phyloP scores from a whole-genome alignment of 2,329 filamentous ascomycete species.

The Arthrocladium fulminans region DNA sequence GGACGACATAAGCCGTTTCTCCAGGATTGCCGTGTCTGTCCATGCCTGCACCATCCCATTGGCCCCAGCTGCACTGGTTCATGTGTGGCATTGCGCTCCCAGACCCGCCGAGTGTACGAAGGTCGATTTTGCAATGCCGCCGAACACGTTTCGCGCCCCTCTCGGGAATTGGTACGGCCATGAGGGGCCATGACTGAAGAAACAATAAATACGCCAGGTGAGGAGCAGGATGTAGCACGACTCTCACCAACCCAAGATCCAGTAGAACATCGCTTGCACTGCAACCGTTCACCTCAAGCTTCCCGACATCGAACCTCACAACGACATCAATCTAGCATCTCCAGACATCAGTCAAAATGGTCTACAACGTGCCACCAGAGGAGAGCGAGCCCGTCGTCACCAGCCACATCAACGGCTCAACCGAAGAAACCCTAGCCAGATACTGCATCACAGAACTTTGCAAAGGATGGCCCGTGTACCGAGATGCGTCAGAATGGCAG shows the following conservation, averaged over 20 bases:
- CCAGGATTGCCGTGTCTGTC: background rate
- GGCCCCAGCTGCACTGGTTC: too few species aligned
- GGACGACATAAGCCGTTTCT: background rate
- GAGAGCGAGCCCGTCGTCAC: conserved; percentile 21
- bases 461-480: conserved; percentile 48
- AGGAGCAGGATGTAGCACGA: background rate
- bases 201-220: background rate
- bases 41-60: background rate
- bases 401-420: conserved; percentile 38
- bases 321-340: background rate
- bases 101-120: background rate
- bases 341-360: conserved; percentile 10
- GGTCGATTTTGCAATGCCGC: background rate
- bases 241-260: background rate
- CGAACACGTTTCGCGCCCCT: background rate
- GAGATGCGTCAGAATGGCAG: conserved; percentile 46
- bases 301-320: background rate
- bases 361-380: conserved; percentile 23
- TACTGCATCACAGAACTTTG: conserved; percentile 44
- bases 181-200: background rate
- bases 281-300: too few species aligned
- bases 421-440: conserved; percentile 36
- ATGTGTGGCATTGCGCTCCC: too few species aligned
- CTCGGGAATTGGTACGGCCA: background rate
- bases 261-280: background rate